Evolutionary conservation across 495 filamentous ascomycete genomes (phyloP).

Genomic region (Penicillium paxilli): DNA sequence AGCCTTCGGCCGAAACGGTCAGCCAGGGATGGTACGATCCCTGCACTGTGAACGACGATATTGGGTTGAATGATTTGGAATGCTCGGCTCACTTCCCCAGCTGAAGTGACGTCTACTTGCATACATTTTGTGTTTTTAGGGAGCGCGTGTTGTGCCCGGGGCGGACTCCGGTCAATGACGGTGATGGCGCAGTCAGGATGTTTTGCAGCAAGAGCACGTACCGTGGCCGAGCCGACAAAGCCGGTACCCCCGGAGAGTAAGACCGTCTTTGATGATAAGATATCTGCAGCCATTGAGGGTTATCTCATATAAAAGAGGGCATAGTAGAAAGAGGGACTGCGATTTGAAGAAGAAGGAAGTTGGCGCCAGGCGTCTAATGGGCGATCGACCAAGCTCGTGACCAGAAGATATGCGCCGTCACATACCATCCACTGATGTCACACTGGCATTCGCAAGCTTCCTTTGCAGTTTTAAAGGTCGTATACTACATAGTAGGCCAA

Average conservation of each 20-base stretch:
- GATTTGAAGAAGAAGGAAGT: neutral
- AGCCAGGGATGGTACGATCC: conserved; percentile 41
- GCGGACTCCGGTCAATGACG: conserved; percentile 41
- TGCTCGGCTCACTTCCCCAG: conserved; percentile 26
- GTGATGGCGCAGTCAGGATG: conserved; percentile 44
- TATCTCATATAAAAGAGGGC: neutral
- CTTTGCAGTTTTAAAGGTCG: neutral
- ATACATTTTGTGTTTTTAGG: conserved; percentile 32
- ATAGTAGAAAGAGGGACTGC: neutral
- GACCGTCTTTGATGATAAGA: conserved; percentile 29
- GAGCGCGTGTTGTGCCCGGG: conserved; percentile 29
- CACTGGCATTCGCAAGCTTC: no score
- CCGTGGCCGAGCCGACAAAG: conserved; percentile 48
- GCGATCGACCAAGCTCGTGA: conserved; percentile 9
- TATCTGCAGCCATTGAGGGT: conserved; percentile 6
- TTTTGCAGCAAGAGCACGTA: conserved; percentile 41
- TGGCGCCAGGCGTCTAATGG: neutral
- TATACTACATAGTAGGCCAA: neutral
- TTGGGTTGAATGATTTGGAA: conserved; percentile 35
- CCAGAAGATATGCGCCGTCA: neutral
- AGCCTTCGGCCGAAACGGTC: conserved; percentile 42
- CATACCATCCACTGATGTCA: no score
- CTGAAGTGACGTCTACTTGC: conserved; percentile 39
- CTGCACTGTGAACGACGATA: conserved; percentile 48
- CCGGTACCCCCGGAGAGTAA: conserved; percentile 57